A percentile compares a stretch with the other conserved stretches of the same genome.
Conservation (phyloP, 2,329 filamentous ascomycete genomes). For the Aspergillus alliaceus region DNA sequence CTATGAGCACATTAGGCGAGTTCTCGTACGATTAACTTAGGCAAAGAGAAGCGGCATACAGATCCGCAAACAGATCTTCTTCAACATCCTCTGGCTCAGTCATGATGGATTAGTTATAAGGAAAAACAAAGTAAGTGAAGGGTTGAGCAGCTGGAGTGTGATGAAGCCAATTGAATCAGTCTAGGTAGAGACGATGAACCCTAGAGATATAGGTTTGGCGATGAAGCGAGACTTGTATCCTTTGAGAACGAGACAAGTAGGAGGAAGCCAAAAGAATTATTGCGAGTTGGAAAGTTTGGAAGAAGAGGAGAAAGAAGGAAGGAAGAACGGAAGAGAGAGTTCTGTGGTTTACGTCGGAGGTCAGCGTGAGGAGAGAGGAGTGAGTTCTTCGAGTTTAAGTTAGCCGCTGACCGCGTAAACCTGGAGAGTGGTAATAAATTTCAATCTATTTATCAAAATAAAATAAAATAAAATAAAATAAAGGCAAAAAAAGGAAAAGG, state of each 20-base stretch:
- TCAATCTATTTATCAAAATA: background rate
- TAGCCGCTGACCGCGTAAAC: background rate
- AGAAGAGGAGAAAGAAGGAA: conserved; percentile 4
- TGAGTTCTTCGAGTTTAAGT: conserved; percentile 1
- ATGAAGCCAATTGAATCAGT: background rate
- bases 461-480: too few relatives aligned
- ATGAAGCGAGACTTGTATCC: background rate
- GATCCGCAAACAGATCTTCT: conserved; percentile 92
- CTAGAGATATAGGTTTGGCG: background rate
- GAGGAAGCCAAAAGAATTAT: too few relatives aligned
- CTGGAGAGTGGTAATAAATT: background rate
- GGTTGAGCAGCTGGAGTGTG: background rate
- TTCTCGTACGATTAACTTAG: background rate
- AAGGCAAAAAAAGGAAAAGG: too few relatives aligned
- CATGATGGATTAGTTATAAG: conserved; percentile 54
- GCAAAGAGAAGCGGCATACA: conserved; percentile 59
- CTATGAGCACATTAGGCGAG: conserved; percentile 40
- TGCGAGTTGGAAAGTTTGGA: conserved; percentile 1
- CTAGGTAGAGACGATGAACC: too few relatives aligned
- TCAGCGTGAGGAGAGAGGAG: conserved; percentile 4
- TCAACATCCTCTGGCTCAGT: conserved; percentile 80
- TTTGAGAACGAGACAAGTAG: too few relatives aligned
- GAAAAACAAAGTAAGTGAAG: conserved; percentile 9
- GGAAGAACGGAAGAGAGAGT: conserved; percentile 3
- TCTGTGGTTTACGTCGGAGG: background rate